These are phyloP conservation scores for Lachnellula hyalina DNA, from an alignment of 2,329 filamentous ascomycete genomes.

Conservation along the genomic window DNA sequence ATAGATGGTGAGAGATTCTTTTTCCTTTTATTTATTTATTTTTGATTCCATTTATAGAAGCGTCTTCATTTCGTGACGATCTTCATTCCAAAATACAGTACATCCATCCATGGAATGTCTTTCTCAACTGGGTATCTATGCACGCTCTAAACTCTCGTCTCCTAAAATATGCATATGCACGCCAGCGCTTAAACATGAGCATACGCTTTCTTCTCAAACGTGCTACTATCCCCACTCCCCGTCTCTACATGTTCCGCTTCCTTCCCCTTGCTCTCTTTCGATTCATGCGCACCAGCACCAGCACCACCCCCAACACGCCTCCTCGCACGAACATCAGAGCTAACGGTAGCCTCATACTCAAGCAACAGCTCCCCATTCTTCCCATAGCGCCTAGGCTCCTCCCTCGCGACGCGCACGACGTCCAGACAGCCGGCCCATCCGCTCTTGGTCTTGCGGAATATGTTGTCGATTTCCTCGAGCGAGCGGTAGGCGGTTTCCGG, in stretches of 20 bases:
- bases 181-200: no score
- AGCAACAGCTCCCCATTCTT: conserved; percentile 52
- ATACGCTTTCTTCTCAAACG: conserved; percentile 5
- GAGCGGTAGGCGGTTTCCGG: conserved; percentile 60
- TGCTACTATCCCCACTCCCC: conserved; percentile 1
- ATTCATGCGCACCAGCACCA: neutral
- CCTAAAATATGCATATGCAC: no score
- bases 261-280: neutral
- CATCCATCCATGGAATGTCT: no score
- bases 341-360: conserved; percentile 27
- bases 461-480: conserved; percentile 62
- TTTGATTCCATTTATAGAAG: no score
- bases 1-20: no score
- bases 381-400: conserved; percentile 52
- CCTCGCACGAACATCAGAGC: conserved; percentile 12
- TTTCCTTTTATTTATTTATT: no score
- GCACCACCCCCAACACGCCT: neutral
- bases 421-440: conserved; percentile 33
- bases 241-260: conserved; percentile 9
- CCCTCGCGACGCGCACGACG: conserved; percentile 37
- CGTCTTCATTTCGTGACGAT: no score
- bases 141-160: no score
- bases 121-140: no score
- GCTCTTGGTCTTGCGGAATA: conserved; percentile 50
- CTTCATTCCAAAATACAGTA: no score